Evolutionary conservation across 1,284 basidiomycete genomes (phyloP), one percentile per base, ranked within the genome.

Genomic region (Paramarasmius palmivorus): DNA sequence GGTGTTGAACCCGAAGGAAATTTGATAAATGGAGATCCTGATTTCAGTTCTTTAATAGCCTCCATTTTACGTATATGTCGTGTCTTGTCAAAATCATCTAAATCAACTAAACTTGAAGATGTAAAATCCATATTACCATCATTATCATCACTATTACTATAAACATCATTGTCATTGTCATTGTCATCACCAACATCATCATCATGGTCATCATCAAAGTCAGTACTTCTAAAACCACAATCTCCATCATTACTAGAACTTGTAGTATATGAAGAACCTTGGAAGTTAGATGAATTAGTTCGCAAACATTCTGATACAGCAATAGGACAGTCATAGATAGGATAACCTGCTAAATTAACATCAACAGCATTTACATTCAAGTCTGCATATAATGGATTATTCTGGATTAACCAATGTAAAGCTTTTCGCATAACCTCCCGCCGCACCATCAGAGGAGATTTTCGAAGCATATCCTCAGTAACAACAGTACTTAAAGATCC

Each of bases 51-150:
- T 32, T 40, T 8, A 17, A 50, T 19, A 26, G 49, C 49, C 14
- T 17, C 49, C 20, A 52, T 10, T 25, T 52, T 52, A 14, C 50
- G n/a, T n/a, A n/a, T n/a, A n/a, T n/a, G n/a, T n/a, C n/a, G n/a
- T n/a, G n/a, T n/a, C n/a, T n/a, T n/a, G n/a, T n/a, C n/a, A n/a
- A n/a, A n/a, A n/a, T n/a, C n/a, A n/a, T n/a, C n/a, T n/a, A n/a
- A n/a, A n/a, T n/a, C n/a, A n/a, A n/a, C n/a, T n/a, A n/a, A 19
- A 17, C 29, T 44, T 34, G 44, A 32, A 29, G 44, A 52, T 9
- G 29, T 52, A 9, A 29, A 45, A 12, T 32, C 41, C 1, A 52
- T 22, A 23, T 32, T 12, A 35, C 45, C 50, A 2, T 25, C 25
- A 44, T 45, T 12, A 6, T n/a, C n/a, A n/a, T n/a, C n/a, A 34